Evolutionary conservation across 352 stramenopile species (phyloP).

Genomic region (Globisporangium rhizosaccharum): DNA sequence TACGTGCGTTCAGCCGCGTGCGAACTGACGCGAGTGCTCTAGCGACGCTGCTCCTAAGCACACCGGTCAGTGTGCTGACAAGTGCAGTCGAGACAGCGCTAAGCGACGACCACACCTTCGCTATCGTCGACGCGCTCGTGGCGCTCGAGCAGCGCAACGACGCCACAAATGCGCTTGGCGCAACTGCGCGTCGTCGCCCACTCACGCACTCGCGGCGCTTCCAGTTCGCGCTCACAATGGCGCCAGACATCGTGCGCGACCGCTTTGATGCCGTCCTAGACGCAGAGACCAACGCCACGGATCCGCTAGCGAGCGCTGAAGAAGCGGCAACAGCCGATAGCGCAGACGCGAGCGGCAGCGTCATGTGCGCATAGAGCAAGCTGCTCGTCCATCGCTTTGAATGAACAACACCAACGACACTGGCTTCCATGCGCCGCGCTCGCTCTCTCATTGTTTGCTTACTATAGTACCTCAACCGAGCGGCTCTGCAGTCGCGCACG

Average conservation of each 20-base stretch:
- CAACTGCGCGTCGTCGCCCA: not conserved
- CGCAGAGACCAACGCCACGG: too few species aligned
- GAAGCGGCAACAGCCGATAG: too few species aligned
- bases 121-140: constrained; percentile 7
- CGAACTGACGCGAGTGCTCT: constrained; percentile 1
- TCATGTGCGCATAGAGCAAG: too few species aligned
- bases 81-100: constrained; percentile 8
- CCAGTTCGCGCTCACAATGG: constrained; percentile 12
- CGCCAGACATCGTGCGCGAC: not conserved
- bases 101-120: constrained; percentile 10
- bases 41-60: constrained; percentile 5
- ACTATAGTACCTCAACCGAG: too few species aligned
- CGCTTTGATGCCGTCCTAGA: not conserved
- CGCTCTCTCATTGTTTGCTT: not conserved
- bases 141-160: not conserved
- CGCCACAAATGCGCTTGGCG: not conserved
- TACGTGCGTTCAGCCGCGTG: constrained; percentile 2
- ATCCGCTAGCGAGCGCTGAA: too few species aligned
- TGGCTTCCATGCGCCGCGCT: too few species aligned
- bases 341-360: too few species aligned
- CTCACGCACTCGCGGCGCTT: constrained; percentile 1
- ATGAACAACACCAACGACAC: too few species aligned
- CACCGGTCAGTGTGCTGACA: not conserved
- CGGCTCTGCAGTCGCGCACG: not conserved
- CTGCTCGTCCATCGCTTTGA: too few species aligned